Evolutionary conservation across 2,329 filamentous ascomycete species (phyloP), one percentile per base, ranked within the genome.

Genomic region (Neoarthrinium moseri): DNA sequence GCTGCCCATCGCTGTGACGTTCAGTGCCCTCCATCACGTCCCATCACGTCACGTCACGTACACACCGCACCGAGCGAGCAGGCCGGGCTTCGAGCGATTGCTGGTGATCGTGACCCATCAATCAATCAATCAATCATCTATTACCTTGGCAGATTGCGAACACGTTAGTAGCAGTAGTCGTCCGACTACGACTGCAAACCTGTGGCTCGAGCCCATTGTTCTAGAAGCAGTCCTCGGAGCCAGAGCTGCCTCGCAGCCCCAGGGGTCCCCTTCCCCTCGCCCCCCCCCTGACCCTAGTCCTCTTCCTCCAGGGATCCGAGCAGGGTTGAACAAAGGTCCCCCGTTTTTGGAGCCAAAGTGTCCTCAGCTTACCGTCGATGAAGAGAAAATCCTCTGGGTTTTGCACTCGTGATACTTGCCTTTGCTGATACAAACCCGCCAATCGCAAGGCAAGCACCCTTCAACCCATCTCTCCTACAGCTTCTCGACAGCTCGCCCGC

Each of bases 391-490:
- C 37, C 37, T 29, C 18, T 18, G 20, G 17, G 15, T 23, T 18
- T 29, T 15, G 26, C 35, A 15, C 11, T 6, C 23, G 15, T 22
- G n/a, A 23, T 22, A 6, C 18, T 24, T 38, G 21, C 35, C 6
- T 21, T 23, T 15, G 22, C 22, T 11, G n/a, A n/a, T n/a, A 18
- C 32, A 13, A 23, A 43, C n/a, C 33, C 4, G 13, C 8, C 29
- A 15, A 21, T 12, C n/a, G 17, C 11, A 23, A 6, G 11, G n/a
- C n/a, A n/a, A n/a, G n/a, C n/a, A n/a, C n/a, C 27, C 36, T 12
- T 44, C 32, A 10, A 21, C 36, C 36, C 20, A 26, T 27, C 17
- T 45, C 33, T 44, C 32, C 36, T 46, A 38, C 32, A 50, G 49
- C 44, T 34, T 11, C 33, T 23, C 40, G 4, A 46, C 30, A 50